Percentiles rank a stretch among this genome's conserved stretches.
phyloP scores from a whole-genome alignment of 2,329 filamentous ascomycete genomes.

The Diaporthe velutina region DNA sequence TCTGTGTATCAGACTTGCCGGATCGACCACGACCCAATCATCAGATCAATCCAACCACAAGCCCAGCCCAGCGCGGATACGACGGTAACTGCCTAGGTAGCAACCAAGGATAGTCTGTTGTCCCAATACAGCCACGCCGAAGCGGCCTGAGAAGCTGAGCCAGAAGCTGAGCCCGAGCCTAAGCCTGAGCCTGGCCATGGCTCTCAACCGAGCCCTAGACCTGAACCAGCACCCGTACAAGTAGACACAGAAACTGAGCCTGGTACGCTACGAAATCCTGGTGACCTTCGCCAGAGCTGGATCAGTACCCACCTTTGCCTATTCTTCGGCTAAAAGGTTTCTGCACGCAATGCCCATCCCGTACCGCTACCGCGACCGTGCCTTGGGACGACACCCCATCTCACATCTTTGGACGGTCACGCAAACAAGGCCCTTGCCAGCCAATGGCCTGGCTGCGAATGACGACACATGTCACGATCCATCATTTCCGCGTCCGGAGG shows the following conservation, averaged over 20 bases:
- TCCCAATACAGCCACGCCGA: background rate
- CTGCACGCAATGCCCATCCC: slow-evolving; percentile 29
- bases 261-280: background rate
- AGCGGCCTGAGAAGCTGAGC: background rate
- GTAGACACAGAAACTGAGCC: background rate
- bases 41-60: slow-evolving; percentile 17
- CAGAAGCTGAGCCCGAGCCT: background rate
- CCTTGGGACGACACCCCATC: slow-evolving; percentile 32
- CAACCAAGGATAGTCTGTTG: background rate
- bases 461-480: slow-evolving; percentile 30
- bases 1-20: slow-evolving; percentile 30
- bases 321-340: slow-evolving; percentile 29
- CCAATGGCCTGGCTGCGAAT: slow-evolving; percentile 26
- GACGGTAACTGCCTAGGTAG: background rate
- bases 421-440: slow-evolving; percentile 23
- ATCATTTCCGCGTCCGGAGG: slow-evolving; percentile 31
- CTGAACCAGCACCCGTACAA: slow-evolving; percentile 10
- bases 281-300: slow-evolving; percentile 11
- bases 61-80: background rate
- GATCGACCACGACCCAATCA: slow-evolving; percentile 31
- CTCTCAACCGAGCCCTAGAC: background rate
- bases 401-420: slow-evolving; percentile 32
- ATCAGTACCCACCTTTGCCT: slow-evolving; percentile 28
- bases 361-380: slow-evolving; percentile 19
- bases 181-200: background rate